Evolutionary conservation across 2,329 filamentous ascomycete species (phyloP).

Genomic region (Cladobotryum mycophilum): DNA sequence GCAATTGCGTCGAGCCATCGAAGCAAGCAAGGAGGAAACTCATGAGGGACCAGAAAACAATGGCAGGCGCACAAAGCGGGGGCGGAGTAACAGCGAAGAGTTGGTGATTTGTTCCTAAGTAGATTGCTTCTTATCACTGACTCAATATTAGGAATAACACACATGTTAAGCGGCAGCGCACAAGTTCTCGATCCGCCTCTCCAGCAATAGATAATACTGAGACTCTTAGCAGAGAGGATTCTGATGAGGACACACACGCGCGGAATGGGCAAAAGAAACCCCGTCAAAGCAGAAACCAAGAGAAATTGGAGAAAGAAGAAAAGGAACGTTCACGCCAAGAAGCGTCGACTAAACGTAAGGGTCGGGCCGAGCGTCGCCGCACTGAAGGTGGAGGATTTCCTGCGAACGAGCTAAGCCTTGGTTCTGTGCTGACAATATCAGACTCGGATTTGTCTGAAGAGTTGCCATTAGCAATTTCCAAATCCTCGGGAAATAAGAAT

Average conservation of each 20-base stretch:
- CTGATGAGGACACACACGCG: slow-evolving; percentile 59
- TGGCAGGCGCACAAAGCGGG: slow-evolving; percentile 68
- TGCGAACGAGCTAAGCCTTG: neutral
- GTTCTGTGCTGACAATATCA: slow-evolving; percentile 22
- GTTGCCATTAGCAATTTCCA: slow-evolving; percentile 42
- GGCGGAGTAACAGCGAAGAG: slow-evolving; percentile 90
- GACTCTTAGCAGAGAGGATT: slow-evolving; percentile 52
- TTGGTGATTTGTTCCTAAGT: slow-evolving; percentile 45
- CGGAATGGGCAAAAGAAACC: slow-evolving; percentile 54
- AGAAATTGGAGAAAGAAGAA: slow-evolving; percentile 64
- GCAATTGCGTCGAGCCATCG: slow-evolving; percentile 78
- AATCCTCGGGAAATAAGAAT: slow-evolving; percentile 22
- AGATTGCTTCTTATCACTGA: neutral
- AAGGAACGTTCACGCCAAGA: slow-evolving; percentile 68
- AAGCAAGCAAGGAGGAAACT: slow-evolving; percentile 85
- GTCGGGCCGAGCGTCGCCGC: slow-evolving; percentile 71
- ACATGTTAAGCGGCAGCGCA: slow-evolving; percentile 74
- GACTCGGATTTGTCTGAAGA: slow-evolving; percentile 72
- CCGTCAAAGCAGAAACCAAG: slow-evolving; percentile 53
- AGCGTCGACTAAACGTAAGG: slow-evolving; percentile 72
- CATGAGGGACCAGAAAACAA: slow-evolving; percentile 44
- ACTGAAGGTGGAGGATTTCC: slow-evolving; percentile 59
- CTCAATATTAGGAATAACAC: slow-evolving; percentile 57
- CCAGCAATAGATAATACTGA: slow-evolving; percentile 43
- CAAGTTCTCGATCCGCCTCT: slow-evolving; percentile 66